phyloP scores from a whole-genome alignment of 2,329 filamentous ascomycete species.

The Cladosporium sp. region DNA sequence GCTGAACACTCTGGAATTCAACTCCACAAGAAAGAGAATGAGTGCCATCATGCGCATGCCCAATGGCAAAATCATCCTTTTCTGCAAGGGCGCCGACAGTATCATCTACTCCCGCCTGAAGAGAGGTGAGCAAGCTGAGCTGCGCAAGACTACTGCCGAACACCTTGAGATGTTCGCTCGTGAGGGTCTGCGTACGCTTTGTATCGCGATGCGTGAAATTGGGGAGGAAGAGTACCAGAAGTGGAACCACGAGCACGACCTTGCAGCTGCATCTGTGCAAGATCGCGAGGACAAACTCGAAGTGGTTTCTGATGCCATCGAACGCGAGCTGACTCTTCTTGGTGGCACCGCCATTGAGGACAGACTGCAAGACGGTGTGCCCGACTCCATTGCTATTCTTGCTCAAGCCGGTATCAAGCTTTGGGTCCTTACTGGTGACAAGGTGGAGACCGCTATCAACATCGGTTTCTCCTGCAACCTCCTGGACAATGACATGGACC shows the following conservation, averaged over 20 bases:
- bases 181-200: constrained; percentile 90
- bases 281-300: constrained; percentile 93
- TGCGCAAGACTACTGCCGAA: constrained; percentile 79
- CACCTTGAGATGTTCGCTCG: constrained; percentile 96
- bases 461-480: constrained; percentile 99
- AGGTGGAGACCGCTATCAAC: constrained; percentile 98
- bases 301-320: constrained; percentile 81
- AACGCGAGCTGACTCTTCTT: constrained; percentile 80
- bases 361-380: constrained; percentile 91
- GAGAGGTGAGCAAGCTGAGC: constrained; percentile 77
- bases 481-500: constrained; percentile 94
- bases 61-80: constrained; percentile 79
- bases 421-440: constrained; percentile 97
- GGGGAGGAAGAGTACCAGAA: constrained; percentile 74
- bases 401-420: constrained; percentile 94
- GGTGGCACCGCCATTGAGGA: constrained; percentile 98
- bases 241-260: constrained; percentile 85
- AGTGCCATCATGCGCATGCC: constrained; percentile 96
- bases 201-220: constrained; percentile 80
- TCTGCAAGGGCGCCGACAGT: constrained; percentile 96
- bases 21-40: constrained; percentile 95
- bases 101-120: constrained; percentile 91
- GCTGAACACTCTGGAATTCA: constrained; percentile 94
- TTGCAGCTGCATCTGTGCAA: constrained; percentile 76
- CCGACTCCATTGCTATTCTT: constrained; percentile 87